These are phyloP conservation scores for Cryptococcus floricola DNA, from an alignment of 1,284 basidiomycete species.

Conservation along the genomic window DNA sequence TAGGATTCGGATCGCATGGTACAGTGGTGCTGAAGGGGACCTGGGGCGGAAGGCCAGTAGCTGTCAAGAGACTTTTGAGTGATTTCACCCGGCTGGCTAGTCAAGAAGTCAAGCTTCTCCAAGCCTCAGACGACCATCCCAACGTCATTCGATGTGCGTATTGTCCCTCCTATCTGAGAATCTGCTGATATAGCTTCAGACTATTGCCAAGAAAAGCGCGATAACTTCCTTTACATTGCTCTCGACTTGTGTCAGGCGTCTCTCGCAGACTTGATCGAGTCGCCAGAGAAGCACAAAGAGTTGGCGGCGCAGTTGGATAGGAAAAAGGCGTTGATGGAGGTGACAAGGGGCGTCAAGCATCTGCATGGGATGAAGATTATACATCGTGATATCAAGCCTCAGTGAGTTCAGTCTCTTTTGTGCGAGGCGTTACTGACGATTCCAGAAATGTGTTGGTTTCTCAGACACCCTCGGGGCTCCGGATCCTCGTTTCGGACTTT, in stretches of 20 bases:
- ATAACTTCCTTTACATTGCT: constrained; percentile 94
- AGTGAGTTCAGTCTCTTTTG: constrained; percentile 49
- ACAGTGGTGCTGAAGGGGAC: constrained; percentile 92
- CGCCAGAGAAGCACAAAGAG: constrained; percentile 58
- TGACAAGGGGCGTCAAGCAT: constrained; percentile 82
- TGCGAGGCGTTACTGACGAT: neutral
- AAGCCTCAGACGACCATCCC: constrained; percentile 95
- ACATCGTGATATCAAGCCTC: constrained; percentile 97
- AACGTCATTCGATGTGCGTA: constrained; percentile 81
- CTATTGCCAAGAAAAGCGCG: constrained; percentile 91
- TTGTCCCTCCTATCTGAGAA: neutral
- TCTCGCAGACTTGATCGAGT: constrained; percentile 87
- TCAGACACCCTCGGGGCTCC: constrained; percentile 62
- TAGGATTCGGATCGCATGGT: constrained; percentile 93
- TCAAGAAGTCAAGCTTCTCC: constrained; percentile 88
- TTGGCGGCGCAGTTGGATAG: constrained; percentile 77
- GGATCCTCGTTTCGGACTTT: constrained; percentile 94
- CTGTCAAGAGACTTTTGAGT: constrained; percentile 90
- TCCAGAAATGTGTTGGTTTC: constrained; percentile 83
- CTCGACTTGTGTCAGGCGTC: constrained; percentile 94
- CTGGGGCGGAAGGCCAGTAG: constrained; percentile 91
- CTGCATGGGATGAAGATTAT: constrained; percentile 93
- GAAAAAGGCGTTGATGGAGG: constrained; percentile 81
- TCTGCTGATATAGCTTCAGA: constrained; percentile 46
- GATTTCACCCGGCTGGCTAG: constrained; percentile 94